These are phyloP conservation scores for Trichoderma sp. DNA, from an alignment of 2,329 filamentous ascomycete species.

Conservation along the genomic window DNA sequence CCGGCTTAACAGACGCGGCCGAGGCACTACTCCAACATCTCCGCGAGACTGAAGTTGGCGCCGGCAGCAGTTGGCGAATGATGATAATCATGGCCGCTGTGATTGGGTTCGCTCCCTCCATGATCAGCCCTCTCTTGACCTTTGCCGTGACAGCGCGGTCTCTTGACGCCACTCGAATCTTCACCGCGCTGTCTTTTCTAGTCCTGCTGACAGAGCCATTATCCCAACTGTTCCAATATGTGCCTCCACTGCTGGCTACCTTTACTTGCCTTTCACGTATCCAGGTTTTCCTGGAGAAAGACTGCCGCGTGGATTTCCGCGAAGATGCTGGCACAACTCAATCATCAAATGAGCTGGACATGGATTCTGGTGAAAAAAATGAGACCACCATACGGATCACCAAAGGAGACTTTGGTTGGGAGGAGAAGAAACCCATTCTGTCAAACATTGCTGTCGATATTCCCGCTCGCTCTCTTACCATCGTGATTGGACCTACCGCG, in stretches of 20 bases:
- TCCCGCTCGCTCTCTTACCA: slow-evolving; percentile 26
- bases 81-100: slow-evolving; percentile 25
- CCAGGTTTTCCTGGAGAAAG: slow-evolving; percentile 36
- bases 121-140: slow-evolving; percentile 35
- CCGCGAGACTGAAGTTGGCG: slow-evolving; percentile 30
- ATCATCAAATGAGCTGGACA: accelerated
- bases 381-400: slow-evolving; percentile 1
- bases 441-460: slow-evolving; percentile 22
- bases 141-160: slow-evolving; percentile 30
- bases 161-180: slow-evolving; percentile 31
- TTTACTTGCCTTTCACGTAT: slow-evolving; percentile 36
- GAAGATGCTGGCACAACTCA: background rate
- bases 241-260: slow-evolving; percentile 32
- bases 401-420: slow-evolving; percentile 29
- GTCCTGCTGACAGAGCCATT: slow-evolving; percentile 35
- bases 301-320: slow-evolving; percentile 27
- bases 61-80: slow-evolving; percentile 29
- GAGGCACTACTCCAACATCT: slow-evolving; percentile 30
- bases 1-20: slow-evolving; percentile 29
- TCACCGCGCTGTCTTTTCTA: slow-evolving; percentile 36
- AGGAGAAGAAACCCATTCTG: slow-evolving; percentile 25
- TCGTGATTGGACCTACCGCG: slow-evolving; percentile 38
- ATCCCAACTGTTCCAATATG: slow-evolving; percentile 30
- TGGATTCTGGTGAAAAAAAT: background rate
- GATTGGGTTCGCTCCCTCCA: slow-evolving; percentile 34